Percentiles rank a stretch among this genome's conserved stretches.
Conservation (phyloP, 352 stramenopile genomes). For the Pythium periplocum region DNA sequence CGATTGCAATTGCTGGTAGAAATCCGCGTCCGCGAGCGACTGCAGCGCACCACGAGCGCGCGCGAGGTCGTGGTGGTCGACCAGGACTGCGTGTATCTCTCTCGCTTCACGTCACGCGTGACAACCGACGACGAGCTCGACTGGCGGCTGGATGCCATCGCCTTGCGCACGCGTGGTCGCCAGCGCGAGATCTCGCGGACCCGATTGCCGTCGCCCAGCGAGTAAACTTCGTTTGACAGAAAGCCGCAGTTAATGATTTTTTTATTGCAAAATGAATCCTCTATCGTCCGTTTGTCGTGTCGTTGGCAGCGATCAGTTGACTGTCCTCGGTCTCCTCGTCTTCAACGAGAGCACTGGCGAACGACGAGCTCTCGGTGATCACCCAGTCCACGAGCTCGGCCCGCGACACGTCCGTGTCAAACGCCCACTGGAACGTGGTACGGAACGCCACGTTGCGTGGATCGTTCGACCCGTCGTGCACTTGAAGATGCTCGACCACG, state of each 20-base stretch:
- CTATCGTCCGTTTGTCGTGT: too few species aligned
- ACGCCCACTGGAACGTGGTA: conserved; percentile 35
- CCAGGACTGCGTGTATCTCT: conserved; percentile 6
- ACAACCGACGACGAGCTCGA: conserved; percentile 9
- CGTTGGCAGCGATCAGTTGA: too few species aligned
- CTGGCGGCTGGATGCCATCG: conserved; percentile 13
- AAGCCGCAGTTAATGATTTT: too few species aligned
- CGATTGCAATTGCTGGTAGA: conserved; percentile 13
- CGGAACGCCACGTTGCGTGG: conserved; percentile 13
- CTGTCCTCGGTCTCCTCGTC: conserved; percentile 6
- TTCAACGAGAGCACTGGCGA: conserved; percentile 6
- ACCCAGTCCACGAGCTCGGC: conserved; percentile 31
- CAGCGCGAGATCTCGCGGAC: not conserved
- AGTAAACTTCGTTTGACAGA: too few species aligned
- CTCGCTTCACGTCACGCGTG: conserved; percentile 8
- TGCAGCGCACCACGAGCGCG: not conserved
- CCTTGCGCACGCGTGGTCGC: conserved; percentile 6
- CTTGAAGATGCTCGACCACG: conserved; percentile 25
- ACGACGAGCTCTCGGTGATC: conserved; percentile 26
- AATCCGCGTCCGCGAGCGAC: conserved; percentile 6
- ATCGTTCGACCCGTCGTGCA: conserved; percentile 9
- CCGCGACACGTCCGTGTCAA: conserved; percentile 37
- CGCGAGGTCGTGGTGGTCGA: not conserved
- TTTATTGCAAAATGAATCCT: too few species aligned
- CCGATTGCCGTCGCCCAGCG: too few species aligned